Evolutionary conservation across 805 yeast genomes (phyloP), one percentile per base, ranked within the genome.

Genomic region (Pichia membranifaciens): DNA sequence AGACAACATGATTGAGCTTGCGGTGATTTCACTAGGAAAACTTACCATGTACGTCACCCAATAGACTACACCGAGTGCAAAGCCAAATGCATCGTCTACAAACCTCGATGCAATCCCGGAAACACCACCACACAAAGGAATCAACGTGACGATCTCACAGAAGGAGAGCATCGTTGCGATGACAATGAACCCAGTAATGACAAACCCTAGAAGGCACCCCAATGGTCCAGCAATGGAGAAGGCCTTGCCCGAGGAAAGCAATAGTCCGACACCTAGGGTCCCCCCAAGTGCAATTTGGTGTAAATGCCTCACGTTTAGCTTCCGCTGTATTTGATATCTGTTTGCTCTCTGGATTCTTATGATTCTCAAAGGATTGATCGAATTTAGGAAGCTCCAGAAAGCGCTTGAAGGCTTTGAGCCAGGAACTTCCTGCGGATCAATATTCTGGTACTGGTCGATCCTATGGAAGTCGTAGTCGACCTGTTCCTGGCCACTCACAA

Each of bases 201-300:
- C 47, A 58, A 81, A 84, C 1, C 91, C 90, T 13, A 85, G 54
- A 5, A 85, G 64, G 8, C 87, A 78, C 0, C 95, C 95, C 44
- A 85, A 67, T 0, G 91, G 91, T 2, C 95, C 95, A 2, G 86
- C 84, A 16, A 81, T 79, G 17, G 81, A 72, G 44, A 85, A 73
- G 0, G 88, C 85, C 56, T 84, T 82, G 3, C 93, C 90, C 6
- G 84, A 76, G 38, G 82, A 78, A 21, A 85, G 65, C 48, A 82
- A 73, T 17, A 85, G 63, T 0, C 95, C 93, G 15, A 85, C 91
- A 1, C 93, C 93, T 5, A 85, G 62, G 0, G 90, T 83, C 2
- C 89, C 91, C 3, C 89, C 88, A 28, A 86, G 68, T 0, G 90
- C 85, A 41, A 85, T 81, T 81, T 84, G 82, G 58, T 84, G 89